Percentiles rank a stretch among this genome's conserved stretches.
phyloP scores from a whole-genome alignment of 805 yeast species.

The Saccharomycopsis selenospora region DNA sequence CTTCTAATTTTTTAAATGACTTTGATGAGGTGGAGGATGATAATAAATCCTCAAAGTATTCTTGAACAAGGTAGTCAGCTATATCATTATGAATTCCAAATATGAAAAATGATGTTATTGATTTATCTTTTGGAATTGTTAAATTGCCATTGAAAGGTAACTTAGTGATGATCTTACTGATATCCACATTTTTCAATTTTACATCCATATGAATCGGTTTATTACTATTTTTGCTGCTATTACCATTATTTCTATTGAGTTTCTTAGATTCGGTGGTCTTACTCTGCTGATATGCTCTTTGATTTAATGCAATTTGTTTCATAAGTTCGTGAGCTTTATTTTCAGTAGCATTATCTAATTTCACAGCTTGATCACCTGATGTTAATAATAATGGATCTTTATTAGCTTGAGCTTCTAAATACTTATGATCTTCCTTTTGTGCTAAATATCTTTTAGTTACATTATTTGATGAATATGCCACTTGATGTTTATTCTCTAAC shows the following conservation, averaged over 20 bases:
- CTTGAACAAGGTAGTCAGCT: constrained; percentile 55
- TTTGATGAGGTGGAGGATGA: not conserved
- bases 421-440: constrained; percentile 34
- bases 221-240: constrained; percentile 8
- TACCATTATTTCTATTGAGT: constrained; percentile 3
- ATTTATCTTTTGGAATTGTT: constrained; percentile 33
- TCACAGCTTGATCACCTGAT: constrained; percentile 11
- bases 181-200: constrained; percentile 32
- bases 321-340: constrained; percentile 46
- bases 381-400: constrained; percentile 5
- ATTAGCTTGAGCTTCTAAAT: constrained; percentile 17
- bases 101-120: constrained; percentile 55
- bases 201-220: constrained; percentile 11
- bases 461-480: constrained; percentile 41
- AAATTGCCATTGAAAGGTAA: constrained; percentile 67
- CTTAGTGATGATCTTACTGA: constrained; percentile 45
- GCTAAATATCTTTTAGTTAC: constrained; percentile 52
- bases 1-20: constrained; percentile 31
- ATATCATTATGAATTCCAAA: constrained; percentile 65
- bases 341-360: constrained; percentile 23
- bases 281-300: constrained; percentile 14
- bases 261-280: not conserved
- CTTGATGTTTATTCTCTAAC: constrained; percentile 30
- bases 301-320: constrained; percentile 37
- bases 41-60: constrained; percentile 35